Conservation (phyloP, 2,329 filamentous ascomycete species). For the Pseudonectria foliicola region DNA sequence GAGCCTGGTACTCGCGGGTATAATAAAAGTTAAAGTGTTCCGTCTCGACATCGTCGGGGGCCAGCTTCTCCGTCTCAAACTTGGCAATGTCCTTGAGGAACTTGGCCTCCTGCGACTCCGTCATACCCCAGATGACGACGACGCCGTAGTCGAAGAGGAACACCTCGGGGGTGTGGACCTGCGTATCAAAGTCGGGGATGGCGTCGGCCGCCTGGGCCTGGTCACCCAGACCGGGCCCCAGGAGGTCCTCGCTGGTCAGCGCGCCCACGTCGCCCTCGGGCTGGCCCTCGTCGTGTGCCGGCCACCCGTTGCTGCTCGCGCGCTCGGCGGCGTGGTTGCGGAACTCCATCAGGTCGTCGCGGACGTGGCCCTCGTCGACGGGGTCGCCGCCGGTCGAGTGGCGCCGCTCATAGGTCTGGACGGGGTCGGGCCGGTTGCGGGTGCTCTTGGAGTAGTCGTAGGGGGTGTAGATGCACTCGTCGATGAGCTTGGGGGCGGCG, state of each 20-base stretch:
- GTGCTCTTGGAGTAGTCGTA: slow-evolving; percentile 64
- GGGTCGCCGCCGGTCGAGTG: slow-evolving; percentile 67
- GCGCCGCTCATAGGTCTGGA: slow-evolving; percentile 53
- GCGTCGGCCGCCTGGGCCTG: slow-evolving; percentile 34
- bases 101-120: slow-evolving; percentile 75
- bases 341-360: slow-evolving; percentile 59
- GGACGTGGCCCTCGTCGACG: slow-evolving; percentile 34
- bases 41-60: slow-evolving; percentile 82
- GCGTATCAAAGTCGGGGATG: slow-evolving; percentile 72
- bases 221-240: slow-evolving; percentile 29
- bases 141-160: slow-evolving; percentile 98
- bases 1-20: slow-evolving; percentile 91
- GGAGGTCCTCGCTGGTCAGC: slow-evolving; percentile 25
- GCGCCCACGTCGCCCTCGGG: slow-evolving; percentile 19
- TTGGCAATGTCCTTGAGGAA: slow-evolving; percentile 92
- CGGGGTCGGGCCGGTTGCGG: slow-evolving; percentile 26
- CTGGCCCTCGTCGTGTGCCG: slow-evolving; percentile 13
- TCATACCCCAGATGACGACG: slow-evolving; percentile 98
- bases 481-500: slow-evolving; percentile 83
- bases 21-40: slow-evolving; percentile 99
- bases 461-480: slow-evolving; percentile 95
- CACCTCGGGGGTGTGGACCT: slow-evolving; percentile 85
- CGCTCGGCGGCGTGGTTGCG: slow-evolving; percentile 31
- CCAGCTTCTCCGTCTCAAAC: slow-evolving; percentile 87
- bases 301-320: slow-evolving; percentile 24